phyloP scores from a whole-genome alignment of 148 eudicot genomes.

The Dysphania ambrosioides region DNA sequence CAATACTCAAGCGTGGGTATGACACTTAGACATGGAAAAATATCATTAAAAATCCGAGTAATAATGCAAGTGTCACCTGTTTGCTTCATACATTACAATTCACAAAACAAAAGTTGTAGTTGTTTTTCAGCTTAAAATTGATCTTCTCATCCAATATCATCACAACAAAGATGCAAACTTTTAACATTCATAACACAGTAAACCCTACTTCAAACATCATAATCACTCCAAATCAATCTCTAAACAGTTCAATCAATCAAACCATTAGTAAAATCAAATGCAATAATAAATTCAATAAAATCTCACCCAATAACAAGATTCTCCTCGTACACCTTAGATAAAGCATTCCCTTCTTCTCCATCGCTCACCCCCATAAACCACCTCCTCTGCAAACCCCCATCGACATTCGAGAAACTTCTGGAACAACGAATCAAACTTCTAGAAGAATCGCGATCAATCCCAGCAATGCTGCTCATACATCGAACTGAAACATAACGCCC shows the following conservation, averaged over 20 bases:
- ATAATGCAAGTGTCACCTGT: neutral
- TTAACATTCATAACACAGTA: neutral
- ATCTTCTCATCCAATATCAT: neutral
- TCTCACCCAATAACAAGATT: conserved; percentile 68
- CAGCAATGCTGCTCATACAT: conserved; percentile 43
- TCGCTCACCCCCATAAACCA: conserved; percentile 81
- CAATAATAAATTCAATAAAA: neutral
- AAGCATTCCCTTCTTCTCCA: conserved; percentile 68
- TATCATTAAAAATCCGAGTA: neutral
- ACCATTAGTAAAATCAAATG: neutral
- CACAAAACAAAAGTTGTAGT: too few relatives aligned
- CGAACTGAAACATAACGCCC: conserved; percentile 36
- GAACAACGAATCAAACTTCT: conserved; percentile 7
- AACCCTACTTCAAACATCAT: neutral
- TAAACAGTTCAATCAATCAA: too few relatives aligned
- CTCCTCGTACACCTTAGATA: conserved; percentile 75
- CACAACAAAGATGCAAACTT: neutral
- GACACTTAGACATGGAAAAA: too few relatives aligned
- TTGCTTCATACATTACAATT: neutral
- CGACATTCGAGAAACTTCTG: neutral
- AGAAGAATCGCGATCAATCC: conserved; percentile 26
- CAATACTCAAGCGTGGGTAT: too few relatives aligned
- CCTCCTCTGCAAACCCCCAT: conserved; percentile 45
- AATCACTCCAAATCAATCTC: too few relatives aligned
- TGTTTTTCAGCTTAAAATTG: neutral